Evolutionary conservation across 2,329 filamentous ascomycete genomes (phyloP).

Genomic region (Didymellaceae sp.): DNA sequence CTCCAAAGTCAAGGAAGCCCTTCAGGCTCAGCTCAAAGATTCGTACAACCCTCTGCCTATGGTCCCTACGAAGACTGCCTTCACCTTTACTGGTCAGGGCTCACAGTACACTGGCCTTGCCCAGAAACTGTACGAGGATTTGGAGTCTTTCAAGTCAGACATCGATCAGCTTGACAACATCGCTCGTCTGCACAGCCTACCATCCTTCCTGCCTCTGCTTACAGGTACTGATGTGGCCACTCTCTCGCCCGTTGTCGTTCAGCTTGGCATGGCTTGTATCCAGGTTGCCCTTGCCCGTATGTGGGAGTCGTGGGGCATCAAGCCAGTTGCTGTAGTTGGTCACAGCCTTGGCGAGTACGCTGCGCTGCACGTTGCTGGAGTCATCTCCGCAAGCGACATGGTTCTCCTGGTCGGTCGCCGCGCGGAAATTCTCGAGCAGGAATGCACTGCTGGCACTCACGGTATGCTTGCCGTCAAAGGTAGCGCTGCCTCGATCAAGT

Average conservation of each 20-base stretch:
- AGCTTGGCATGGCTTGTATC: constrained; percentile 61
- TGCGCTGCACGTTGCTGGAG: constrained; percentile 72
- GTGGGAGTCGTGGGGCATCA: constrained; percentile 62
- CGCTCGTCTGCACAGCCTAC: constrained; percentile 54
- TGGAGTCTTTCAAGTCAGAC: constrained; percentile 56
- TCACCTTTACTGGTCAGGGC: constrained; percentile 61
- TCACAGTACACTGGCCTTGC: constrained; percentile 60
- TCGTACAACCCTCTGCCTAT: constrained; percentile 60
- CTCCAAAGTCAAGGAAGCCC: constrained; percentile 53
- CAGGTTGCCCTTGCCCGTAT: constrained; percentile 60
- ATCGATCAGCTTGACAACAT: constrained; percentile 59
- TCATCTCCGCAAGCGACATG: constrained; percentile 73
- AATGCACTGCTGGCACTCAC: constrained; percentile 71
- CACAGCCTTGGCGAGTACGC: constrained; percentile 76
- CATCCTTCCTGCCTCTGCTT: constrained; percentile 58
- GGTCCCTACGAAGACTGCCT: constrained; percentile 58
- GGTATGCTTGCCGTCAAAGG: constrained; percentile 68
- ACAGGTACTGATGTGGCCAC: constrained; percentile 58
- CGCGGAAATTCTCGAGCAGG: constrained; percentile 68
- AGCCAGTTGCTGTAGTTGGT: constrained; percentile 60
- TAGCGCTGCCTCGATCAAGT: constrained; percentile 59
- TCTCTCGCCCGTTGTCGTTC: constrained; percentile 59
- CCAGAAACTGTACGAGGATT: constrained; percentile 57
- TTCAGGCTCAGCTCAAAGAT: constrained; percentile 58
- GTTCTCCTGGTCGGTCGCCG: constrained; percentile 74